Evolutionary conservation across 2,329 filamentous ascomycete species (phyloP).

Genomic region (Xylariales sp.): DNA sequence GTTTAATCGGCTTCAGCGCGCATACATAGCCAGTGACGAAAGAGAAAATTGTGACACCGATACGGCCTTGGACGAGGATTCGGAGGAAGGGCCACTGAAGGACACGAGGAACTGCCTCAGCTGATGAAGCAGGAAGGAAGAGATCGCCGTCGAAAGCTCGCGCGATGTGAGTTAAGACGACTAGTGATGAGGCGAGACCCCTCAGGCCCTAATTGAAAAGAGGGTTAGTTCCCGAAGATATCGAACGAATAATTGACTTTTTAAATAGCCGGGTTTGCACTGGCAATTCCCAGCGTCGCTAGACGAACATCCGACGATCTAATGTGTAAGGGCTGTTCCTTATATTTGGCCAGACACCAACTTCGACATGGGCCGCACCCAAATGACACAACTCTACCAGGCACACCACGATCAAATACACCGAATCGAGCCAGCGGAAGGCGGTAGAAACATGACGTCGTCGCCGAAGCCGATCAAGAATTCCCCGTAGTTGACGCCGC

Average conservation of each 20-base stretch:
- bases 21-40: conserved; percentile 74
- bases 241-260: not conserved
- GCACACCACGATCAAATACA: not conserved
- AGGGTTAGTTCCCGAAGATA: conserved; percentile 20
- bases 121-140: conserved; percentile 59
- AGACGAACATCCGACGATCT: not conserved
- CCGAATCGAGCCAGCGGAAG: not conserved
- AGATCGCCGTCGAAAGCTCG: conserved; percentile 63
- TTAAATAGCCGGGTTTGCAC: conserved; percentile 2
- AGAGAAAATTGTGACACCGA: conserved; percentile 74
- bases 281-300: not conserved
- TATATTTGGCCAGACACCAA: not conserved
- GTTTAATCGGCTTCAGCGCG: conserved; percentile 68
- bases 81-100: conserved; percentile 70
- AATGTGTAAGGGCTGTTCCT: not conserved
- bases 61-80: conserved; percentile 69
- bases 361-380: not conserved
- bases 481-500: not conserved
- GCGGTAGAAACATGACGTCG: not conserved
- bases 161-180: conserved; percentile 66
- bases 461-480: not conserved
- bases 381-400: not conserved
- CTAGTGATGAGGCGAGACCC: conserved; percentile 64
- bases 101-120: conserved; percentile 58
- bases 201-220: conserved; percentile 60